phyloP scores from a whole-genome alignment of 495 filamentous ascomycete species.

The Friedmanniomyces simplex region DNA sequence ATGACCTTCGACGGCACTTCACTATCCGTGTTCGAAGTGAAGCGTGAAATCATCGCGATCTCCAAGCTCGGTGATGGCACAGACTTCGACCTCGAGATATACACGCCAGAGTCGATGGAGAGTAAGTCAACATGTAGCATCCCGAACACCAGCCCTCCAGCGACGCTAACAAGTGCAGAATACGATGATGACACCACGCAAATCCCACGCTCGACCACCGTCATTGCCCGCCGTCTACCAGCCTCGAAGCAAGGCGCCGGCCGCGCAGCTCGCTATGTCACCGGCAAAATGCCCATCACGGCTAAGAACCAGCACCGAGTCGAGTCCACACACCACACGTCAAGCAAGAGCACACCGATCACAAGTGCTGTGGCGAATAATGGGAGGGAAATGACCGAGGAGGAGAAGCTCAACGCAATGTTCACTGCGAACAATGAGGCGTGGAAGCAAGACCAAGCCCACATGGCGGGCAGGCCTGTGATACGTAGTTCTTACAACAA shows the following conservation, averaged over 20 bases:
- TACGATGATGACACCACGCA: slow-evolving; percentile 96
- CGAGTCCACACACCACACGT: slow-evolving; percentile 47
- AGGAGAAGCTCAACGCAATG: slow-evolving; percentile 41
- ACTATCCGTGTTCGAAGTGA: slow-evolving; percentile 97
- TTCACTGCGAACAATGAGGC: slow-evolving; percentile 12
- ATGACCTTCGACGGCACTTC: slow-evolving; percentile 96
- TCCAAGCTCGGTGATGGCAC: slow-evolving; percentile 89
- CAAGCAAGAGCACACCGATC: slow-evolving; percentile 19
- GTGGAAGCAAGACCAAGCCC: slow-evolving; percentile 19
- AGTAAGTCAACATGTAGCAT: slow-evolving; percentile 50
- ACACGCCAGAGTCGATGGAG: slow-evolving; percentile 80
- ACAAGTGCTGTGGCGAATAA: neutral
- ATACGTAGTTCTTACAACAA: slow-evolving; percentile 44
- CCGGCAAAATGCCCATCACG: slow-evolving; percentile 88
- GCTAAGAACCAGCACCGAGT: slow-evolving; percentile 70
- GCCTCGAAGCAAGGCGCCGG: slow-evolving; percentile 71
- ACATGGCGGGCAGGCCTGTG: slow-evolving; percentile 44
- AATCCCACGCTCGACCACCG: slow-evolving; percentile 85
- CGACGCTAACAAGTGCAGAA: slow-evolving; percentile 40
- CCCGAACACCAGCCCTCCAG: neutral
- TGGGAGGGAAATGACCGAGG: slow-evolving; percentile 18
- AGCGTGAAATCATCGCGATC: slow-evolving; percentile 92
- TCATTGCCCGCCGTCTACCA: slow-evolving; percentile 81
- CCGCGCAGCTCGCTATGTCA: slow-evolving; percentile 88
- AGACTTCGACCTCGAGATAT: slow-evolving; percentile 92